Conservation (phyloP, 768 basidiomycete species). For the Mycena pura region DNA sequence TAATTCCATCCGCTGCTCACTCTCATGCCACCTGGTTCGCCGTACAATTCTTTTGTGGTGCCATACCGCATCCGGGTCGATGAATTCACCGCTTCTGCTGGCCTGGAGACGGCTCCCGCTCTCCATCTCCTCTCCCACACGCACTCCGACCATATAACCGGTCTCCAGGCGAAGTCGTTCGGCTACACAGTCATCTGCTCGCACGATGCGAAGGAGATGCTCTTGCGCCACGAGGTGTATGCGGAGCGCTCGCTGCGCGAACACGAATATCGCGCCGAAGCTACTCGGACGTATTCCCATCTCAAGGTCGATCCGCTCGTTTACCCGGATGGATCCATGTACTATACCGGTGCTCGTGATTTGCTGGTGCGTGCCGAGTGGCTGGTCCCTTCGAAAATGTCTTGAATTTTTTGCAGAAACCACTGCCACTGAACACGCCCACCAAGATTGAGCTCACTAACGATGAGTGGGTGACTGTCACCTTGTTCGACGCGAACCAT, state of each 20-base stretch:
- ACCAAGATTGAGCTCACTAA: conserved; percentile 63
- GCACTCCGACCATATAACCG: conserved; percentile 86
- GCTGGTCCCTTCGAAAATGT: neutral
- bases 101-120: conserved; percentile 45
- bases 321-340: conserved; percentile 52
- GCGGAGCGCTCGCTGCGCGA: conserved; percentile 66
- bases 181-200: conserved; percentile 79
- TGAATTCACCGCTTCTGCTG: conserved; percentile 62
- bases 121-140: conserved; percentile 89
- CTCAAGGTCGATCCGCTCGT: conserved; percentile 62
- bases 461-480: conserved; percentile 69
- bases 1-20: no score
- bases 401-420: conserved; percentile 46
- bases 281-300: conserved; percentile 68
- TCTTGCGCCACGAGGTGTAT: conserved; percentile 78
- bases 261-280: conserved; percentile 55
- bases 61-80: conserved; percentile 91
- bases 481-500: conserved; percentile 90
- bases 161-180: conserved; percentile 79
- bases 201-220: conserved; percentile 83
- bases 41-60: conserved; percentile 74
- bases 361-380: conserved; percentile 61
- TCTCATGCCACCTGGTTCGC: conserved; percentile 83
- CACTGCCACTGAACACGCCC: conserved; percentile 69
- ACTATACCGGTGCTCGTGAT: conserved; percentile 66